Evolutionary conservation across 768 basidiomycete genomes (phyloP).

Genomic region (Podaxis mareebaensis): DNA sequence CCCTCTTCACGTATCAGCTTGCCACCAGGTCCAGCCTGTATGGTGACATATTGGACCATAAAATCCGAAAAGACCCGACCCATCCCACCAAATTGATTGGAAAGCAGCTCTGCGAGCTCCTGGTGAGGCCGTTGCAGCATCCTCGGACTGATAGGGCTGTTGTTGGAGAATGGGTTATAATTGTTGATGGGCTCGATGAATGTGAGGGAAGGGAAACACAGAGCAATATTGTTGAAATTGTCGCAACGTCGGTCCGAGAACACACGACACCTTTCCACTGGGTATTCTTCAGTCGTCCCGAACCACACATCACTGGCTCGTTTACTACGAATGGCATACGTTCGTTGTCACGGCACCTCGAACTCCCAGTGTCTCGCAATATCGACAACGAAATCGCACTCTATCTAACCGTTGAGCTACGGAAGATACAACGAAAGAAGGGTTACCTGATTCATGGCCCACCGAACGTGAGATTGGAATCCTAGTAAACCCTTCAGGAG

Average conservation of each 20-base stretch:
- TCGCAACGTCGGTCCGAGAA: not conserved
- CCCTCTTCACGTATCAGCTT: slow-evolving; percentile 5
- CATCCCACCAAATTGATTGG: not conserved
- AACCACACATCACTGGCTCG: slow-evolving; percentile 3
- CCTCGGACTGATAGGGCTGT: not conserved
- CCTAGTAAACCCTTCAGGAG: slow-evolving; percentile 9
- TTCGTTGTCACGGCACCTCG: not conserved
- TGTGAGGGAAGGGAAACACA: not conserved
- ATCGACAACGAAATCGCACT: slow-evolving; percentile 12
- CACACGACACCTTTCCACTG: not conserved
- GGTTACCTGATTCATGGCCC: slow-evolving; percentile 12
- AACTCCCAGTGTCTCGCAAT: slow-evolving; percentile 11
- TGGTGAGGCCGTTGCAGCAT: not conserved
- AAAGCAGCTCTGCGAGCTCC: not conserved
- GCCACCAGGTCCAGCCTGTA: not conserved
- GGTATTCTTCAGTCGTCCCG: not conserved
- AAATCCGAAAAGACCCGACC: not conserved
- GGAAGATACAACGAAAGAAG: not conserved
- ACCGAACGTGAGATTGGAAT: not conserved
- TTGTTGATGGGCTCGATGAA: slow-evolving; percentile 19
- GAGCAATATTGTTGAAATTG: not conserved
- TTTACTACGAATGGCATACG: not conserved
- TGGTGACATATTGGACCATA: not conserved
- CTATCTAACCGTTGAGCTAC: slow-evolving; percentile 12
- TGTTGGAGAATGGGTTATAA: not conserved